Conservation (phyloP, 2,329 filamentous ascomycete genomes). For the Tolypocladium amazonense region DNA sequence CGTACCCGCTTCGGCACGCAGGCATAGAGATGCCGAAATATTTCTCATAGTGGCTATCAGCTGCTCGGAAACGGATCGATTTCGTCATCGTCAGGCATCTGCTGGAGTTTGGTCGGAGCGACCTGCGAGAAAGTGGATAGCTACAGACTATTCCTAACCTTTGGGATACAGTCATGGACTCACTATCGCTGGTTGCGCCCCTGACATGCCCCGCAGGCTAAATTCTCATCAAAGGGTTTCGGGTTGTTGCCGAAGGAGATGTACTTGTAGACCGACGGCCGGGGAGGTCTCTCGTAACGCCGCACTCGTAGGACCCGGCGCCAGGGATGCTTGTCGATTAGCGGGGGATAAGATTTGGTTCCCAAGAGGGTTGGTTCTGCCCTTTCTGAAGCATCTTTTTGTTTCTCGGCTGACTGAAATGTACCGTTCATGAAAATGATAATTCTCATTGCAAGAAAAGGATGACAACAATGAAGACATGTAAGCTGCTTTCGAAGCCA, state of each 20-base stretch:
- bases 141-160: background rate
- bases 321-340: background rate
- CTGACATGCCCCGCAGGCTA: background rate
- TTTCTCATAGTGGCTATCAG: background rate
- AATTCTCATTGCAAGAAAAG: background rate
- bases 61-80: too few relatives aligned
- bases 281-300: background rate
- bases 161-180: background rate
- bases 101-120: background rate
- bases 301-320: background rate
- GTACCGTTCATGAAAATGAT: background rate
- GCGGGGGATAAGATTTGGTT: background rate
- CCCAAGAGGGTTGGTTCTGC: background rate
- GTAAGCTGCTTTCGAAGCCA: background rate
- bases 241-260: background rate
- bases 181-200: background rate
- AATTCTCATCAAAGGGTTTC: background rate
- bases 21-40: background rate
- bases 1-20: background rate
- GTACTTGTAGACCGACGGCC: background rate
- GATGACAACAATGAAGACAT: background rate
- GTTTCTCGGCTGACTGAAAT: background rate
- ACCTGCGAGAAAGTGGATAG: background rate
- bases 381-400: background rate
- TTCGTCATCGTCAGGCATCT: background rate